A percentile compares a stretch with the other conserved stretches of the same genome.
phyloP scores from a whole-genome alignment of 2,329 filamentous ascomycete species.

The Ophiognomonia clavigignenti-juglandacearum region DNA sequence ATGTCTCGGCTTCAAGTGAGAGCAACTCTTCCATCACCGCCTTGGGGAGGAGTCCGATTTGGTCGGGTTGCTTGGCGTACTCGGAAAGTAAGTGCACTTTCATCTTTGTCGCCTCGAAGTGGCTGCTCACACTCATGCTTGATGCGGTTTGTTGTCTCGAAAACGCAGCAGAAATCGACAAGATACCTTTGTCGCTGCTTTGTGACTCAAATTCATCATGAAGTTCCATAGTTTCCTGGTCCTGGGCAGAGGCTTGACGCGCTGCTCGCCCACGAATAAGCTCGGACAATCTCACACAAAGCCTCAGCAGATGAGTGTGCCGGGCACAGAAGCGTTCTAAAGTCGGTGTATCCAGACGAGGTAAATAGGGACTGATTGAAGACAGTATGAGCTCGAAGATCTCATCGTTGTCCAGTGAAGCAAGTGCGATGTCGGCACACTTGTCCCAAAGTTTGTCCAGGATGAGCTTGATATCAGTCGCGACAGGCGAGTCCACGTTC shows the following conservation, averaged over 20 bases:
- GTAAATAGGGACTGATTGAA: slow-evolving; percentile 41
- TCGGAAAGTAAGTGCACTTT: slow-evolving; percentile 41
- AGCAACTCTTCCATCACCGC: slow-evolving; percentile 46
- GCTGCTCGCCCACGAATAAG: slow-evolving; percentile 26
- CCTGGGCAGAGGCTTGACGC: slow-evolving; percentile 29
- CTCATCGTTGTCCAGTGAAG: slow-evolving; percentile 38
- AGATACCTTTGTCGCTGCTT: slow-evolving; percentile 39
- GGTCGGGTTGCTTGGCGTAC: slow-evolving; percentile 36
- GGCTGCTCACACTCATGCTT: slow-evolving; percentile 37
- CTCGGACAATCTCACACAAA: slow-evolving; percentile 37
- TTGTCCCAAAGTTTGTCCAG: slow-evolving; percentile 37
- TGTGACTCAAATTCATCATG: slow-evolving; percentile 62
- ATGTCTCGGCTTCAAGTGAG: slow-evolving; percentile 44
- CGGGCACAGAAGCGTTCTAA: slow-evolving; percentile 34
- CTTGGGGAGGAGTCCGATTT: slow-evolving; percentile 45
- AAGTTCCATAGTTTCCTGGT: slow-evolving; percentile 59
- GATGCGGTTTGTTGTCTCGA: slow-evolving; percentile 42
- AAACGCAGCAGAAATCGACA: slow-evolving; percentile 33
- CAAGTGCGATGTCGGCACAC: slow-evolving; percentile 34
- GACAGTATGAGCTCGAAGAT: slow-evolving; percentile 44
- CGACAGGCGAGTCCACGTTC: slow-evolving; percentile 42
- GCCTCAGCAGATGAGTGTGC: slow-evolving; percentile 34
- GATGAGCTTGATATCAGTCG: slow-evolving; percentile 40
- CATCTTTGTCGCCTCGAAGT: slow-evolving; percentile 41
- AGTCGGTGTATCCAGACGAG: slow-evolving; percentile 33